These are phyloP conservation scores for Scheffersomyces cryptocercus DNA, from an alignment of 1,139 yeast genomes.

Conservation along the genomic window DNA sequence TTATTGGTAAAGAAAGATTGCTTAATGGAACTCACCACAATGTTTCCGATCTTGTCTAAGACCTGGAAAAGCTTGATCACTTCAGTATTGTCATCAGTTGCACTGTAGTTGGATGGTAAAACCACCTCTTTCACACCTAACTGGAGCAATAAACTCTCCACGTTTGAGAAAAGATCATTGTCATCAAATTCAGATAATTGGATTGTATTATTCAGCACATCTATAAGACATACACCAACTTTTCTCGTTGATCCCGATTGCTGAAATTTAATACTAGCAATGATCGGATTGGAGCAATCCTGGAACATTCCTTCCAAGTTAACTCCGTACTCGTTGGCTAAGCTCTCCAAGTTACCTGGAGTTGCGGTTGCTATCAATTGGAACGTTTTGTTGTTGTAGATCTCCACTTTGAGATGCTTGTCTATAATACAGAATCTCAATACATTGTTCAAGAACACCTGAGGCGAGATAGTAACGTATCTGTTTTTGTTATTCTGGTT, in stretches of 20 bases:
- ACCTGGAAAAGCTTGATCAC: constrained; percentile 59
- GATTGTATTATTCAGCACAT: constrained; percentile 63
- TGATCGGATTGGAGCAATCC: constrained; percentile 65
- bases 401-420: constrained; percentile 72
- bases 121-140: constrained; percentile 86
- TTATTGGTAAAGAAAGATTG: constrained; percentile 55
- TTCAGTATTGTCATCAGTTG: constrained; percentile 33
- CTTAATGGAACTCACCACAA: constrained; percentile 64
- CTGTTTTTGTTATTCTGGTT: constrained; percentile 49
- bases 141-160: constrained; percentile 84
- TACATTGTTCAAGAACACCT: constrained; percentile 64
- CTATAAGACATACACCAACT: constrained; percentile 82
- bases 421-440: constrained; percentile 68
- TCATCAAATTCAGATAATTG: constrained; percentile 83
- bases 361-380: constrained; percentile 65
- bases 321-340: constrained; percentile 39
- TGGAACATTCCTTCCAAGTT: constrained; percentile 72
- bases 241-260: constrained; percentile 45
- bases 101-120: constrained; percentile 48
- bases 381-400: constrained; percentile 65
- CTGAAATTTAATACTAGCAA: constrained; percentile 68
- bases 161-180: constrained; percentile 80
- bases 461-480: constrained; percentile 76
- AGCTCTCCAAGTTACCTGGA: constrained; percentile 78
- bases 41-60: constrained; percentile 69